Evolutionary conservation across 1,284 basidiomycete genomes (phyloP).

Genomic region (Trichosporon coremiiforme): DNA sequence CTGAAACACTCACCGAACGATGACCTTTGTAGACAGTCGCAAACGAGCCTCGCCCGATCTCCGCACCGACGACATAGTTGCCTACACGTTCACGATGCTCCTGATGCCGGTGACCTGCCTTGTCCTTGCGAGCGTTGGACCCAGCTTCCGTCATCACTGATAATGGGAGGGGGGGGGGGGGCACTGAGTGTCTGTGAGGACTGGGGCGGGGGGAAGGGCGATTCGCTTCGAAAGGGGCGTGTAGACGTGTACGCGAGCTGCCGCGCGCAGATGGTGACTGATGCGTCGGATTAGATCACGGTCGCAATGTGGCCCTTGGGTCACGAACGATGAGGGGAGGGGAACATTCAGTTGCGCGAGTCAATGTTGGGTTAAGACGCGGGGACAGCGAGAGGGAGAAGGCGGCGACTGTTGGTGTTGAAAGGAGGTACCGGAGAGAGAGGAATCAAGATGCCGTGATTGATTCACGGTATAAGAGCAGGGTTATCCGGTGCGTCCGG

Average conservation of each 20-base stretch:
- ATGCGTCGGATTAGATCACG: slow-evolving; percentile 7
- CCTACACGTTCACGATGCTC: slow-evolving; percentile 54
- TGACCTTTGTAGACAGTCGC: slow-evolving; percentile 94
- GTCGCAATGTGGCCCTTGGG: slow-evolving; percentile 15
- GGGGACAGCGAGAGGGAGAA: not conserved
- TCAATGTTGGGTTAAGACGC: not conserved
- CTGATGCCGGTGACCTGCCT: slow-evolving; percentile 24
- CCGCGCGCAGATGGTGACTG: not conserved
- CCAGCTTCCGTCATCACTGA: slow-evolving; percentile 29
- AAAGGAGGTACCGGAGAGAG: not conserved
- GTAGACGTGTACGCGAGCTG: slow-evolving; percentile 3
- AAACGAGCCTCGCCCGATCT: slow-evolving; percentile 78
- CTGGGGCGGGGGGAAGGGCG: slow-evolving; percentile 13
- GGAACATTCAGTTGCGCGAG: slow-evolving; percentile 13
- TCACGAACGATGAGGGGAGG: slow-evolving; percentile 7
- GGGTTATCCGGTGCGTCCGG: not conserved
- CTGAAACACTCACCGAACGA: slow-evolving; percentile 67
- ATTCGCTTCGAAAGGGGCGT: slow-evolving; percentile 4
- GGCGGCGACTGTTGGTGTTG: not conserved
- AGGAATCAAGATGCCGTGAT: slow-evolving; percentile 14
- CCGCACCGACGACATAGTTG: slow-evolving; percentile 60
- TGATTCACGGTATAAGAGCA: not conserved
- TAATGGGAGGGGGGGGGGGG: not conserved
- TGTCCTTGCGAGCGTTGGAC: slow-evolving; percentile 28
- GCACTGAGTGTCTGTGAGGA: not conserved